phyloP scores from a whole-genome alignment of 176 grass and related monocot genomes.

The Rhynchospora breviuscula region DNA sequence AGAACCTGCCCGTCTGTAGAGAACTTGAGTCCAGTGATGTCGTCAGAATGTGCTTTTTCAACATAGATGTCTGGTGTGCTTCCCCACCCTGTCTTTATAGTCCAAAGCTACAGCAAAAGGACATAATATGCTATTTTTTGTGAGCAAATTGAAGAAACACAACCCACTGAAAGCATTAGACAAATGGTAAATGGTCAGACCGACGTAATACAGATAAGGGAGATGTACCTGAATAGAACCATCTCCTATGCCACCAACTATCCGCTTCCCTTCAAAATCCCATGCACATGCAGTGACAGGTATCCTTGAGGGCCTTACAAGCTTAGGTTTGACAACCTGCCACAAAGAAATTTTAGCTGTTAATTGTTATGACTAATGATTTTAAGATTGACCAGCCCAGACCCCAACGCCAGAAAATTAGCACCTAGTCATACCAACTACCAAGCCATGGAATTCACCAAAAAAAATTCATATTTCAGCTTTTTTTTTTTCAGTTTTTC shows the following conservation, averaged over 20 bases:
- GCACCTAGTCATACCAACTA: background rate
- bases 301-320: constrained; percentile 63
- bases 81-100: constrained; percentile 93
- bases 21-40: constrained; percentile 92
- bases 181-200: background rate
- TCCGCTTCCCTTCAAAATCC: constrained; percentile 87
- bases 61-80: constrained; percentile 95
- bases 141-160: constrained; percentile 7
- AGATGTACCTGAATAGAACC: constrained; percentile 73
- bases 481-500: background rate
- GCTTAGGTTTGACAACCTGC: constrained; percentile 97
- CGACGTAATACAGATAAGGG: too few relatives aligned
- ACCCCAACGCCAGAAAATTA: background rate
- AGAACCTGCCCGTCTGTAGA: constrained; percentile 89
- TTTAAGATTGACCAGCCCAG: background rate
- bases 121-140: background rate
- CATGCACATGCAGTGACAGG: constrained; percentile 92
- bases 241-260: constrained; percentile 89
- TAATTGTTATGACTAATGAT: background rate
- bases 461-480: background rate
- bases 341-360: background rate
- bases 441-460: background rate
- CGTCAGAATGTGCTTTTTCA: constrained; percentile 71
- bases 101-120: constrained; percentile 70
- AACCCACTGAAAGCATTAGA: background rate